Percentiles rank a stretch among this genome's conserved stretches.
phyloP scores from a whole-genome alignment of 2,329 filamentous ascomycete genomes.

The Fusarium burgessii region DNA sequence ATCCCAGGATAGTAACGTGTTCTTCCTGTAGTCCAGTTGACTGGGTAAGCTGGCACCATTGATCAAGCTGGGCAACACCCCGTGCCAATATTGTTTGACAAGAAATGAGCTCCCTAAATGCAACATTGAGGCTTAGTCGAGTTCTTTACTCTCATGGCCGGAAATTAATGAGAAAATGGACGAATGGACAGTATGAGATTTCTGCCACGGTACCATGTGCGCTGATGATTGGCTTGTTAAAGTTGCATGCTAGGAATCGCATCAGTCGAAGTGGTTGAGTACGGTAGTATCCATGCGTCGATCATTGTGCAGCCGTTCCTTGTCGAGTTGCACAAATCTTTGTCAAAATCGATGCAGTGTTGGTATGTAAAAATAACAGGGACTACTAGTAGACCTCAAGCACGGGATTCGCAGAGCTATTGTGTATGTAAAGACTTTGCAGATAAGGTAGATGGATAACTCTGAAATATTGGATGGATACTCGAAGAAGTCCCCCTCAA shows the following conservation, averaged over 20 bases:
- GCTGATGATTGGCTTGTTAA: constrained; percentile 46
- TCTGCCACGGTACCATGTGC: constrained; percentile 47
- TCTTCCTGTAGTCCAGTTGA: background rate
- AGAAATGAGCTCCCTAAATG: constrained; percentile 7
- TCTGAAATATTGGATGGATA: background rate
- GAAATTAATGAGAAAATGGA: background rate
- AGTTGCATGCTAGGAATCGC: constrained; percentile 8
- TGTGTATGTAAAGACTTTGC: background rate
- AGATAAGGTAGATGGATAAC: background rate
- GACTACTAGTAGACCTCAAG: background rate
- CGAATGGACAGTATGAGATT: constrained; percentile 25
- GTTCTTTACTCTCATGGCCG: background rate
- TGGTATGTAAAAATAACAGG: background rate
- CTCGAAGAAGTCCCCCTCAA: constrained; percentile 8
- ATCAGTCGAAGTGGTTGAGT: constrained; percentile 13
- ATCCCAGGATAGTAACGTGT: background rate
- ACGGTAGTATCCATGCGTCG: constrained; percentile 30
- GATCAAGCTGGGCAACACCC: constrained; percentile 6
- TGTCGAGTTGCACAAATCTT: constrained; percentile 13
- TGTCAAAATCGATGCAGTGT: background rate
- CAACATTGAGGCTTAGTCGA: constrained; percentile 6
- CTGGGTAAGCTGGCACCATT: constrained; percentile 24
- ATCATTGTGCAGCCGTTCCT: constrained; percentile 21
- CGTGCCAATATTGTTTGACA: constrained; percentile 40
- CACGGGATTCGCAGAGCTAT: background rate